Evolutionary conservation across 176 grass and related monocot genomes (phyloP).

Genomic region (Carex parvula): DNA sequence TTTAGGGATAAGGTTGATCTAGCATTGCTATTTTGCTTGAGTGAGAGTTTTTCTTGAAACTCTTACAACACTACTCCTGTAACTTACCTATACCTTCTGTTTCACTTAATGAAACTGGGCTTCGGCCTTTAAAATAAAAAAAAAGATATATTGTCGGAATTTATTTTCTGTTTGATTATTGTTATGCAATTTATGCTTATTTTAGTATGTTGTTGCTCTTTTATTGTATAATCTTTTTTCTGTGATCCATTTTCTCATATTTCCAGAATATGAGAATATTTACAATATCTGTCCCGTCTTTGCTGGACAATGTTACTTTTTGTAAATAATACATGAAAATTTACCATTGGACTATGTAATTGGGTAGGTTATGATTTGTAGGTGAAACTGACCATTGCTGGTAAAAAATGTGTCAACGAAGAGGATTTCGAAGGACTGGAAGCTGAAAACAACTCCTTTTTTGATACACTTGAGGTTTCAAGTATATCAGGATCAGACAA

Average conservation of each 20-base stretch:
- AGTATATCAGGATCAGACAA: slow-evolving; percentile 96
- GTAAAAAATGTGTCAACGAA: slow-evolving; percentile 88
- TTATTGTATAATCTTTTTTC: background rate
- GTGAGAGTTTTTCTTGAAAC: no score
- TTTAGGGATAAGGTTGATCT: no score
- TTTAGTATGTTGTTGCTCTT: background rate
- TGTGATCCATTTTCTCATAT: no score
- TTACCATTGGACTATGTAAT: background rate
- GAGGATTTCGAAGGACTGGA: slow-evolving; percentile 66
- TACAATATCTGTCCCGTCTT: background rate
- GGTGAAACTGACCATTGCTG: slow-evolving; percentile 81
- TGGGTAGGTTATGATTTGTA: slow-evolving; percentile 24
- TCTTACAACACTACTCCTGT: no score
- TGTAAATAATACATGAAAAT: background rate
- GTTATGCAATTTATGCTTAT: background rate
- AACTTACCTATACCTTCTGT: no score
- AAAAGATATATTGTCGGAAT: background rate
- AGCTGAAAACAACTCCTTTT: slow-evolving; percentile 40
- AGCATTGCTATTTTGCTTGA: no score
- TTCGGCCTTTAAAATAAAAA: no score
- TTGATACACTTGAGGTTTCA: slow-evolving; percentile 79
- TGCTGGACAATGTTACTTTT: background rate
- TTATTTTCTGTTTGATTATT: background rate
- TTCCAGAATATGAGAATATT: background rate
- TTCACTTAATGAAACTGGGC: no score